phyloP scores from a whole-genome alignment of 2,329 filamentous ascomycete genomes.

The Mariannaea elegans region DNA sequence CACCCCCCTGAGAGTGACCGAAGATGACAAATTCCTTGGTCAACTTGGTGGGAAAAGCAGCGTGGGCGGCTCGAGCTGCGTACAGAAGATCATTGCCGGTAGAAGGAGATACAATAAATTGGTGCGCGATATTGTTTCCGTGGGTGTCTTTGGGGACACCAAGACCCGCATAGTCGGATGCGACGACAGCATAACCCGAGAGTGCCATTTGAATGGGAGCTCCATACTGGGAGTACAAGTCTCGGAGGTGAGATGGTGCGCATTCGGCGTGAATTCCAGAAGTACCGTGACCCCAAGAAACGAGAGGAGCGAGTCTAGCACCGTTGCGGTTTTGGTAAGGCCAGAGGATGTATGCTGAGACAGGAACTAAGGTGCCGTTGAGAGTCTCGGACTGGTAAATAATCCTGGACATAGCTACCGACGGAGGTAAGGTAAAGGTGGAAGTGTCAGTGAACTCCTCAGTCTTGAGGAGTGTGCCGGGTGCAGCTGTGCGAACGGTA shows the following conservation, averaged over 20 bases:
- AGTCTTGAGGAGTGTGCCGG: conserved; percentile 50
- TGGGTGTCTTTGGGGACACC: conserved; percentile 47
- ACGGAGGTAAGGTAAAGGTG: conserved; percentile 51
- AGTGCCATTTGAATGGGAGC: conserved; percentile 51
- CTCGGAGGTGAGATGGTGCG: conserved; percentile 52
- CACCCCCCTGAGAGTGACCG: conserved; percentile 58
- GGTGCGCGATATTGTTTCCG: conserved; percentile 49
- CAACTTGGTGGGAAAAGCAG: conserved; percentile 49
- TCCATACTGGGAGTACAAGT: conserved; percentile 51
- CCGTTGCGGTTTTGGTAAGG: conserved; percentile 44
- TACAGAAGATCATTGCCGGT: conserved; percentile 55
- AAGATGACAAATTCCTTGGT: conserved; percentile 52
- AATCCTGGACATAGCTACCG: conserved; percentile 57
- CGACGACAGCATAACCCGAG: conserved; percentile 55
- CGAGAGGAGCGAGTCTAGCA: conserved; percentile 38
- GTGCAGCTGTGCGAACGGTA: conserved; percentile 16
- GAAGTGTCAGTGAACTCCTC: conserved; percentile 50
- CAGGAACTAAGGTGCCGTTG: conserved; percentile 55
- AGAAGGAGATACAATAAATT: conserved; percentile 49
- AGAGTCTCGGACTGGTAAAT: conserved; percentile 56
- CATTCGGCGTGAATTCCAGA: conserved; percentile 50
- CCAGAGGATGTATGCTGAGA: conserved; percentile 61
- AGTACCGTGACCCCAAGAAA: conserved; percentile 57
- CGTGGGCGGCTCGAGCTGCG: conserved; percentile 51
- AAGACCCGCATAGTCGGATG: conserved; percentile 55